Evolutionary conservation across 257 asterid genomes (phyloP), one percentile per base, ranked within the genome.

Genomic region (Leonotis leonurus): DNA sequence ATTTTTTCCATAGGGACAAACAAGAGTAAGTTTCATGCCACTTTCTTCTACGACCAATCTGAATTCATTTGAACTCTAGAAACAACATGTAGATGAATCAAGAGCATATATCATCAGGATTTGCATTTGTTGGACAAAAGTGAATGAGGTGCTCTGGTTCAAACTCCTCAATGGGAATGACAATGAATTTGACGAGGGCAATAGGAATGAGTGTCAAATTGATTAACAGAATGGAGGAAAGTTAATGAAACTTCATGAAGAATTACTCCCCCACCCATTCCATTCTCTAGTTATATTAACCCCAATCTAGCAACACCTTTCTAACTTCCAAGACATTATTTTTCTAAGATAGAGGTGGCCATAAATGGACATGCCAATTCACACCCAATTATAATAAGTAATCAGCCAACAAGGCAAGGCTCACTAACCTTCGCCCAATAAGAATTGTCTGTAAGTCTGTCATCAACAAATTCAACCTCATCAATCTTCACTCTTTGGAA

Each of bases 381-480:
- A 51, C 56, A 14, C 43, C 49, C 36, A 56, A 11, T 12, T 3
- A 54, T 7, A 20, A 59, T 22, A 48, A 25, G 22, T 49, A 56
- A 35, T 27, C 14, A 55, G 21, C 46, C 50, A 37, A 45, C 8
- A 32, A 36, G 29, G 45, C 24, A 40, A 37, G 51, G 53, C 48
- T 46, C n/a, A n/a, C 71, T 57, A 69, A 93, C 99, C 97, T 89
- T 93, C 36, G 96, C 99, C 96, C 96, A 93, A 62, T 89, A 89
- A 39, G 99, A 93, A 67, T 93, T 93, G 81, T 93, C 95, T 73
- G 81, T 90, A 58, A 93, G 99, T 77, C 90, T 85, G 41, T 93
- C 88, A 74, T 83, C 87, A 72, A 62, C 87, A 72, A 78, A 83
- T 41, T 77, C 40, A 63, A 83, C 87, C 70, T 81, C 87, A 0